Percentiles rank a stretch among this genome's conserved stretches.
Evolutionary conservation across 2,329 filamentous ascomycete species (phyloP).

Genomic region (Tetracladium maxilliforme): DNA sequence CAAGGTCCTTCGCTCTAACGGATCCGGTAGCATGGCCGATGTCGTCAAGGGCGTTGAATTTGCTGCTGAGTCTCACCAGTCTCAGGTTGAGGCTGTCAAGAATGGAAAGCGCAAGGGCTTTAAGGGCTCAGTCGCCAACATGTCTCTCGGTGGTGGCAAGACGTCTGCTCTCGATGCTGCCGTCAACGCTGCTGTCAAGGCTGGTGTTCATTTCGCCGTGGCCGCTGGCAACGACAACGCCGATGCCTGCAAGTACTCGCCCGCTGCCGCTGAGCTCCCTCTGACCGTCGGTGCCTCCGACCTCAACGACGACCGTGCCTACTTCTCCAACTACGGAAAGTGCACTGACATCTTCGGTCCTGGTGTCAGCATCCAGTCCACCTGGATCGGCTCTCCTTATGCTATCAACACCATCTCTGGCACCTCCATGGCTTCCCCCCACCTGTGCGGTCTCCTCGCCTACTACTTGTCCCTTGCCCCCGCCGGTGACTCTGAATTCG

Average conservation of each 20-base stretch:
- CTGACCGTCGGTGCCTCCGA: conserved; percentile 94
- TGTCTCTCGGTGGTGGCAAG: conserved; percentile 97
- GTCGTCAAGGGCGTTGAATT: conserved; percentile 97
- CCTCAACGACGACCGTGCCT: conserved; percentile 87
- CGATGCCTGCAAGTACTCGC: conserved; percentile 98
- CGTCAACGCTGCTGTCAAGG: conserved; percentile 84
- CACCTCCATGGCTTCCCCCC: conserved; percentile 97
- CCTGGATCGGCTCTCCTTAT: conserved; percentile 94
- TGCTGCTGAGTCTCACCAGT: conserved; percentile 66
- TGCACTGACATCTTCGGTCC: conserved; percentile 99
- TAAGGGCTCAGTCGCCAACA: conserved; percentile 98
- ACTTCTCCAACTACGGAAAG: conserved; percentile 99
- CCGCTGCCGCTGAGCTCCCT: conserved; percentile 79
- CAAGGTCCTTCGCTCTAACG: conserved; percentile 96
- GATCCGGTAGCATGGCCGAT: conserved; percentile 95
- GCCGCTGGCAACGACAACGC: conserved; percentile 98
- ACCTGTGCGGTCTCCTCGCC: conserved; percentile 89
- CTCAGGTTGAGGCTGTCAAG: conserved; percentile 68
- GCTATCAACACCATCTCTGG: conserved; percentile 98
- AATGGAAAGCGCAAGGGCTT: conserved; percentile 84
- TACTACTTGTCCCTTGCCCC: conserved; percentile 98
- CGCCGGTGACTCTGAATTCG: conserved; percentile 75
- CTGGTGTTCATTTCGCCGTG: conserved; percentile 93
- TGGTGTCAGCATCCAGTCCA: conserved; percentile 91
- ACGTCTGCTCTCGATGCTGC: conserved; percentile 80